phyloP scores from a whole-genome alignment of 352 stramenopile genomes.

The Phytophthora hibernalis region DNA sequence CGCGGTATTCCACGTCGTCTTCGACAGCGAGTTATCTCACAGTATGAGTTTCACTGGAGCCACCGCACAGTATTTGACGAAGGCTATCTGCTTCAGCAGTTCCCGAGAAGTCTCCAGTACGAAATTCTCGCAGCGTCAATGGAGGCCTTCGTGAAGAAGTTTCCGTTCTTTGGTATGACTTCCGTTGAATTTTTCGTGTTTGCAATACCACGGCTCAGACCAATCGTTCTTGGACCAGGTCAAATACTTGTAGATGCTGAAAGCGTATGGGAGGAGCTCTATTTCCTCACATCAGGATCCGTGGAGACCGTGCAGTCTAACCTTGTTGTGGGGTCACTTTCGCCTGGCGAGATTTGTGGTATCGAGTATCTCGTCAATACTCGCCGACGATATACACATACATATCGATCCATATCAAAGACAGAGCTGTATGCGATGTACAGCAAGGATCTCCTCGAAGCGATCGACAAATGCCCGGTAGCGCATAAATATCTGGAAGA shows the following conservation, averaged over 20 bases:
- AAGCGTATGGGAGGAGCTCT: conserved; percentile 85
- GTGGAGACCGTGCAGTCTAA: conserved; percentile 72
- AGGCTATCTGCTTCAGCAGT: conserved; percentile 64
- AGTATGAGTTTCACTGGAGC: conserved; percentile 87
- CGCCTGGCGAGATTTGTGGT: conserved; percentile 73
- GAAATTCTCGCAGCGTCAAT: conserved; percentile 82
- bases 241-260: conserved; percentile 77
- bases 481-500: conserved; percentile 75
- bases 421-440: conserved; percentile 78
- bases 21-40: conserved; percentile 73
- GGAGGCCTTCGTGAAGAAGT: conserved; percentile 79
- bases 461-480: conserved; percentile 68
- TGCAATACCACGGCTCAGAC: conserved; percentile 62
- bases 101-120: conserved; percentile 77
- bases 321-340: conserved; percentile 63
- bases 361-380: conserved; percentile 75
- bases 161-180: conserved; percentile 78
- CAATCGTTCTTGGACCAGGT: conserved; percentile 63
- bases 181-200: conserved; percentile 84
- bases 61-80: conserved; percentile 80
- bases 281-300: conserved; percentile 68
- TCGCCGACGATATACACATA: conserved; percentile 67
- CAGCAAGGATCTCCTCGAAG: conserved; percentile 60
- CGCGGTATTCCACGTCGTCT: conserved; percentile 67
- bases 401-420: conserved; percentile 69